phyloP scores from a whole-genome alignment of 768 basidiomycete species.

The Collybia sp. region DNA sequence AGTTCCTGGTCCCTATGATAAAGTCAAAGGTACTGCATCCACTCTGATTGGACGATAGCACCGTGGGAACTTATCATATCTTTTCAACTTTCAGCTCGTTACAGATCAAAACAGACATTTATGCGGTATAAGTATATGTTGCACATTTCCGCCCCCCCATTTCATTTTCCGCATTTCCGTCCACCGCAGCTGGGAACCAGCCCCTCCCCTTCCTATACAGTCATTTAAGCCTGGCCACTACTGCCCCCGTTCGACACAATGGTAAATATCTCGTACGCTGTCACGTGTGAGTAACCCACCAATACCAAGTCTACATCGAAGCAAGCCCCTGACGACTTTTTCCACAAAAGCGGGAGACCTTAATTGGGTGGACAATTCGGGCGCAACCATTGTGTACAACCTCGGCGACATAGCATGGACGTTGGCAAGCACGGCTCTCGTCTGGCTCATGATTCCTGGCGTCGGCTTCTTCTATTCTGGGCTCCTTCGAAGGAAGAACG shows the following conservation, averaged over 20 bases:
- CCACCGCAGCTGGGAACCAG: neutral
- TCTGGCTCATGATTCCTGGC: slow-evolving; percentile 83
- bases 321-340: neutral
- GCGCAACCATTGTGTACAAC: slow-evolving; percentile 33
- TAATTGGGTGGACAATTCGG: slow-evolving; percentile 22
- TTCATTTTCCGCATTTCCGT: neutral
- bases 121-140: neutral
- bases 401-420: slow-evolving; percentile 52
- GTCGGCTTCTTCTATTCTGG: slow-evolving; percentile 91
- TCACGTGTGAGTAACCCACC: slow-evolving; percentile 5
- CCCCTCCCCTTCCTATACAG: neutral
- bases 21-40: neutral
- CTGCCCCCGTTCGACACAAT: slow-evolving; percentile 2
- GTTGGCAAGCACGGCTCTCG: slow-evolving; percentile 71
- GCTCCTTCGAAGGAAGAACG: slow-evolving; percentile 89
- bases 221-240: neutral
- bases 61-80: neutral
- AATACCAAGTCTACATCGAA: neutral
- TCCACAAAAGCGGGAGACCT: slow-evolving; percentile 30
- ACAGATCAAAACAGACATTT: neutral
- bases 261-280: slow-evolving; percentile 10
- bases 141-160: neutral
- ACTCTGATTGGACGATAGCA: slow-evolving; percentile 8
- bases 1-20: slow-evolving; percentile 1
- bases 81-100: neutral